Conservation (phyloP, 108 stramenopile genomes). For the Asterionellopsis glacialis region DNA sequence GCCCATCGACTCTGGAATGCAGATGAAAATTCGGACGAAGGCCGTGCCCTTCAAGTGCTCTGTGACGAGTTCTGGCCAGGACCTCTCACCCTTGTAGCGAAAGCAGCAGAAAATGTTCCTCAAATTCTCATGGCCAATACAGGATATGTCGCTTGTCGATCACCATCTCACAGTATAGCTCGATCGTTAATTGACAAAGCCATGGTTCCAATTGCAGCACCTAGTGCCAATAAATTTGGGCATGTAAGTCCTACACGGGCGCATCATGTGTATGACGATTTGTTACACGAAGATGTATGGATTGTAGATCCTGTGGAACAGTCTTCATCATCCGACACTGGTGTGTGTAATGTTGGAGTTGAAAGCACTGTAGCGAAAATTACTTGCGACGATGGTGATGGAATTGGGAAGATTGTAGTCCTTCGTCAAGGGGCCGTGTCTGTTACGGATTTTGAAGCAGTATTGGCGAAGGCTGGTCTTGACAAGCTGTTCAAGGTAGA, state of each 20-base stretch:
- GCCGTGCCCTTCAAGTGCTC: constrained; percentile 40
- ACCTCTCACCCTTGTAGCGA: constrained; percentile 87
- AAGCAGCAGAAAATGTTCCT: constrained; percentile 73
- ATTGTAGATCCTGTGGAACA: constrained; percentile 46
- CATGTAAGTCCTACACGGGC: constrained; percentile 94
- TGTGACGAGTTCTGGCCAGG: constrained; percentile 89
- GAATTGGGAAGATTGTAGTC: constrained; percentile 39
- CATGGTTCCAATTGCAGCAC: constrained; percentile 94
- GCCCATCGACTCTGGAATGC: constrained; percentile 76
- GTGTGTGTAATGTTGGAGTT: constrained; percentile 62
- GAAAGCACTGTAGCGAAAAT: constrained; percentile 81
- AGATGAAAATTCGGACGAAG: constrained; percentile 30
- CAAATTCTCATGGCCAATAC: constrained; percentile 86
- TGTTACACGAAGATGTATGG: constrained; percentile 82
- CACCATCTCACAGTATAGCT: constrained; percentile 89
- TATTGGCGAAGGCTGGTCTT: constrained; percentile 38
- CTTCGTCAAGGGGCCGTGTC: constrained; percentile 80
- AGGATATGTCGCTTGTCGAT: constrained; percentile 94
- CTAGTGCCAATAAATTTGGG: constrained; percentile 97
- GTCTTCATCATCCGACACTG: constrained; percentile 10
- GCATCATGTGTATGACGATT: constrained; percentile 92
- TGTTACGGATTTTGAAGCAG: constrained; percentile 32
- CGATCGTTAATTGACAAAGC: constrained; percentile 69
- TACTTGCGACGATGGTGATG: constrained; percentile 13
- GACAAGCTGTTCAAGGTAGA: constrained; percentile 26